phyloP scores from a whole-genome alignment of 2,329 filamentous ascomycete species.

The Penicillium sp. region DNA sequence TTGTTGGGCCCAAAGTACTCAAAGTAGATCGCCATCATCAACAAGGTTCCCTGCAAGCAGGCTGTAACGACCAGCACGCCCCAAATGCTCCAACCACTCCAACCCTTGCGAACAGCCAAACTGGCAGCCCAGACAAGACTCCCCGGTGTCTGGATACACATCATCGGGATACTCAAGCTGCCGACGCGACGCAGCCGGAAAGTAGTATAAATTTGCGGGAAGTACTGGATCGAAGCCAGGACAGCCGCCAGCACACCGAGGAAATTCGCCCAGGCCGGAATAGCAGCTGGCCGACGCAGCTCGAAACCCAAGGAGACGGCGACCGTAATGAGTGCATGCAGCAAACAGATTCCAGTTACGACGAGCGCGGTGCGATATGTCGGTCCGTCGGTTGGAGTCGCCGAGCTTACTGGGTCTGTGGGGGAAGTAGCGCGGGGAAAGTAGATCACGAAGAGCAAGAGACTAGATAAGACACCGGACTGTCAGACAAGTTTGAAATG shows the following conservation, averaged over 20 bases:
- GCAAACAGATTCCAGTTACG: slow-evolving; percentile 67
- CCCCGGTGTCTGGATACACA: slow-evolving; percentile 95
- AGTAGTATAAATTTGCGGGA: slow-evolving; percentile 93
- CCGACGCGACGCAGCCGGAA: slow-evolving; percentile 80
- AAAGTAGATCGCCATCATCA: slow-evolving; percentile 77
- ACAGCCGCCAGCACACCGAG: slow-evolving; percentile 74
- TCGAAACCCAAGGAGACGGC: slow-evolving; percentile 62
- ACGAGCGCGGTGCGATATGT: slow-evolving; percentile 74
- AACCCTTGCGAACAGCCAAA: slow-evolving; percentile 72
- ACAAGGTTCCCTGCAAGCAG: slow-evolving; percentile 72
- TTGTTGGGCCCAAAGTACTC: slow-evolving; percentile 41
- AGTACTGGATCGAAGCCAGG: slow-evolving; percentile 82
- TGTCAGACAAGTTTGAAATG: background rate
- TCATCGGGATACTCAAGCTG: slow-evolving; percentile 92
- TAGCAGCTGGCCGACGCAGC: slow-evolving; percentile 57
- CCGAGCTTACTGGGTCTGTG: slow-evolving; percentile 42
- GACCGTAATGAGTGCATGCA: slow-evolving; percentile 70
- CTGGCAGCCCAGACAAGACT: slow-evolving; percentile 86
- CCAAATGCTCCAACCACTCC: slow-evolving; percentile 92
- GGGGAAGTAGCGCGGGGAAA: slow-evolving; percentile 65
- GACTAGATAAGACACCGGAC: slow-evolving; percentile 51
- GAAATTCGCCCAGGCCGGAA: slow-evolving; percentile 77
- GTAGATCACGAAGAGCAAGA: slow-evolving; percentile 91
- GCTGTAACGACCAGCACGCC: slow-evolving; percentile 86
- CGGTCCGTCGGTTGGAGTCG: slow-evolving; percentile 50